These are phyloP conservation scores for Saccharomycopsis hybrid DNA, from an alignment of 1,139 yeast genomes.

Conservation along the genomic window DNA sequence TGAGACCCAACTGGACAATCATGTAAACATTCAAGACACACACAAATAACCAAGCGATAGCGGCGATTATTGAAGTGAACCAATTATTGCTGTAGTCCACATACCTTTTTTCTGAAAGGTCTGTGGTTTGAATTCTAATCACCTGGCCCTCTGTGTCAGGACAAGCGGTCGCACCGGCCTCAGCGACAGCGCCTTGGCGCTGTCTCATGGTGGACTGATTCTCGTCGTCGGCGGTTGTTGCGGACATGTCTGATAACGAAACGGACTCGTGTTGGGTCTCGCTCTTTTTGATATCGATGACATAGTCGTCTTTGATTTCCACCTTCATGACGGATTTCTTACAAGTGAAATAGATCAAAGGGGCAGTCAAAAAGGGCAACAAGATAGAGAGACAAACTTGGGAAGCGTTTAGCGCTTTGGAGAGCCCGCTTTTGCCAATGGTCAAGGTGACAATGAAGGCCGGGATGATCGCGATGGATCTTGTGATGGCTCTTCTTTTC, in stretches of 20 bases:
- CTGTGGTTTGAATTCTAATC: background rate
- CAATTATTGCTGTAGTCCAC: slow-evolving; percentile 56
- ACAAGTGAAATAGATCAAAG: slow-evolving; percentile 69
- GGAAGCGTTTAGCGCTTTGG: slow-evolving; percentile 61
- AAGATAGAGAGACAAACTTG: slow-evolving; percentile 70
- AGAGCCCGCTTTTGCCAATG: slow-evolving; percentile 60
- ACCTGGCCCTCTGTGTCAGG: background rate
- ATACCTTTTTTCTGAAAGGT: slow-evolving; percentile 23
- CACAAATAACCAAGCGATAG: slow-evolving; percentile 58
- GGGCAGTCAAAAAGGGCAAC: slow-evolving; percentile 71
- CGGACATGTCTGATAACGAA: no score
- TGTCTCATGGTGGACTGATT: background rate
- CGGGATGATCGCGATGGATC: slow-evolving; percentile 67
- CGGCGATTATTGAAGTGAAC: slow-evolving; percentile 43
- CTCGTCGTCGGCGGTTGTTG: no score
- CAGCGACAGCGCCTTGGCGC: background rate
- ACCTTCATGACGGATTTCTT: slow-evolving; percentile 55
- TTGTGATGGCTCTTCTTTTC: slow-evolving; percentile 65
- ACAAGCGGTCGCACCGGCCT: background rate
- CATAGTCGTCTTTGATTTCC: slow-evolving; percentile 27
- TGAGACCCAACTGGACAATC: slow-evolving; percentile 52
- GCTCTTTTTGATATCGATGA: slow-evolving; percentile 18
- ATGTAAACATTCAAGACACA: slow-evolving; percentile 63
- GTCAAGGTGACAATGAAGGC: slow-evolving; percentile 54
- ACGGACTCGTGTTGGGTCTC: no score